Evolutionary conservation across 1,284 basidiomycete genomes (phyloP), one percentile per base, ranked within the genome.

Genomic region (Microbotryum silenes-acaulis): DNA sequence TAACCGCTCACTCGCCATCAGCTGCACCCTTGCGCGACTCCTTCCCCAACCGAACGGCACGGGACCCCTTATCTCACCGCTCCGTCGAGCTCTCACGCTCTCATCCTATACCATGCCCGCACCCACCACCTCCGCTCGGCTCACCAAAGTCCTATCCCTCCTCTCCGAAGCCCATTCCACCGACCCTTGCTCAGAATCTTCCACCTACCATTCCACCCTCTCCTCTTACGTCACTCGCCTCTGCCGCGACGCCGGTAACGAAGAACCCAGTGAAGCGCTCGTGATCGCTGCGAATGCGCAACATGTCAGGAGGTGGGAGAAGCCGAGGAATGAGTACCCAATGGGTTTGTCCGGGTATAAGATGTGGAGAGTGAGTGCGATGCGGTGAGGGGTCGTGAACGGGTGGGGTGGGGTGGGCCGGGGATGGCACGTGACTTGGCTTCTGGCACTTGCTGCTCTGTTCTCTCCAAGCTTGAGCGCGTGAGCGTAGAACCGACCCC

Each of bases 261-360:
- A 25, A 9, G 6, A 20, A 1, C 60, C 60, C 7, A 21, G 44
- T 27, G 64, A 63, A n/a, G 64, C 58, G 7, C 25, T 65, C 31
- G 8, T 63, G 20, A 53, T 65, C 46, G 61, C 61, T 1, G 56
- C 58, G 16, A 46, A 56, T 20, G 51, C 27, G 1, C 64, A 65
- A 54, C 64, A 65, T 25, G 47, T 65, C 23, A 29, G 58, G 14
- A 18, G 64, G 23, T 65, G 64, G 62, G 62, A 57, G 54, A 44
- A 27, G 23, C 64, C 61, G 10, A 45, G 61, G 18, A 53, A 27
- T 10, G 55, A 57, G 2, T 63, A 50, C 18, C 49, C 58, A 0
- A 52, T 54, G 14, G 61, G 61, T 1, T 37, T 62, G 37, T 48
- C 50, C 20, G 58, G 56, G 45, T 65, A 65, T 58, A 65, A 65